phyloP scores from a whole-genome alignment of 2,329 filamentous ascomycete species.

The Cercospora nicotianae region DNA sequence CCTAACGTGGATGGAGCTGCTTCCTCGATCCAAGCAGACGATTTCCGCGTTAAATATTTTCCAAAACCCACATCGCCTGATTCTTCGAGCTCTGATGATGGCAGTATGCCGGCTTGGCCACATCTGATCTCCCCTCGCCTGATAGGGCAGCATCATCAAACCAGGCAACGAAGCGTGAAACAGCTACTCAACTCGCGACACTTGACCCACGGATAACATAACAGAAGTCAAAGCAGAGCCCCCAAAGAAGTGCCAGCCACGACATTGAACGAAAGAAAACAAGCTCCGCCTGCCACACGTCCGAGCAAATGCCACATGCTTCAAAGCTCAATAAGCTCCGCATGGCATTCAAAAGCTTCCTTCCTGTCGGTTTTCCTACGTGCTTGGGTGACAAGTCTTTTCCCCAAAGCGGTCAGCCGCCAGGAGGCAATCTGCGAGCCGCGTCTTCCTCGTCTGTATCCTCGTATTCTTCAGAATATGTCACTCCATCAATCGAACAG shows the following conservation, averaged over 20 bases:
- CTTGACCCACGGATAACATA: neutral
- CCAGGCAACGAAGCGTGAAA: too few species aligned
- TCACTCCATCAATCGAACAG: too few species aligned
- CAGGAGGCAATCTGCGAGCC: too few species aligned
- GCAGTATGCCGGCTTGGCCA: neutral
- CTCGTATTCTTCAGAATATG: too few species aligned
- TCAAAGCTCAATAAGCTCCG: neutral
- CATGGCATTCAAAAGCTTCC: neutral
- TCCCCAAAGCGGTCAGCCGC: neutral
- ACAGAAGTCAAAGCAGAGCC: too few species aligned
- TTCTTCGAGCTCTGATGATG: neutral
- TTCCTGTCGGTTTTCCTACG: neutral
- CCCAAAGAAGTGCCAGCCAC: too few species aligned
- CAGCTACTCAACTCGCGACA: neutral
- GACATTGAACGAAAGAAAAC: too few species aligned
- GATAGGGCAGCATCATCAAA: neutral
- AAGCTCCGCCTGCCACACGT: too few species aligned
- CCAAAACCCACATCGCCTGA: neutral
- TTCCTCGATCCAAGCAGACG: neutral
- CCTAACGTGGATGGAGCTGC: neutral
- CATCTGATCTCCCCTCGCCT: neutral
- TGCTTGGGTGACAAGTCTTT: neutral
- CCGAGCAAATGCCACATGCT: neutral
- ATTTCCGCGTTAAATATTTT: neutral
- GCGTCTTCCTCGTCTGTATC: too few species aligned